A percentile compares a stretch with the other conserved stretches of the same genome.
Evolutionary conservation across 805 yeast genomes (phyloP).

Genomic region (Ogataea trehaloabstinens): DNA sequence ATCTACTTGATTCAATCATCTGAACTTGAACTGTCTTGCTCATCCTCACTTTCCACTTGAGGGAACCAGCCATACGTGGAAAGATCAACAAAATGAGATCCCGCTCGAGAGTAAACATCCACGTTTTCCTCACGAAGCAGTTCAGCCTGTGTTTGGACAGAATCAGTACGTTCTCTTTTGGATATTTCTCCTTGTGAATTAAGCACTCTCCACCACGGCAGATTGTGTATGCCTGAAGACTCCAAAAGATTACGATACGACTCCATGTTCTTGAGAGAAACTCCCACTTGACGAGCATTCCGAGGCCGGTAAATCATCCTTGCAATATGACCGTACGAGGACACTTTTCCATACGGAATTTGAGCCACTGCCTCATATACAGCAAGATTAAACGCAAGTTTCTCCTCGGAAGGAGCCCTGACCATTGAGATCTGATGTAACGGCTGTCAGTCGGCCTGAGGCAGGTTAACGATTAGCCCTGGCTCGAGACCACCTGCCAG

Average conservation of each 20-base stretch:
- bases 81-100: slow-evolving; percentile 40
- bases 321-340: slow-evolving; percentile 77
- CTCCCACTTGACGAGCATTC: slow-evolving; percentile 74
- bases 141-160: slow-evolving; percentile 46
- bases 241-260: slow-evolving; percentile 11
- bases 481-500: no score
- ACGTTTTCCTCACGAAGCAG: slow-evolving; percentile 49
- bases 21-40: background rate
- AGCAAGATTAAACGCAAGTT: slow-evolving; percentile 48
- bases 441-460: no score
- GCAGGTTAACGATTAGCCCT: no score
- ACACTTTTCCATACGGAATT: slow-evolving; percentile 63
- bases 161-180: slow-evolving; percentile 41
- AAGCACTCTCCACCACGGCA: slow-evolving; percentile 85
- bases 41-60: slow-evolving; percentile 26
- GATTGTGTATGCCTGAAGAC: slow-evolving; percentile 32
- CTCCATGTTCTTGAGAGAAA: slow-evolving; percentile 56
- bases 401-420: slow-evolving; percentile 33
- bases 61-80: slow-evolving; percentile 71
- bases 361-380: slow-evolving; percentile 53
- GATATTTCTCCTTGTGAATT: slow-evolving; percentile 63
- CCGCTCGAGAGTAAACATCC: slow-evolving; percentile 31
- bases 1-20: background rate
- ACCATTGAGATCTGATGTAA: no score
- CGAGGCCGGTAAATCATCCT: slow-evolving; percentile 57